Evolutionary conservation across 768 basidiomycete species (phyloP).

Genomic region (Russula ochroleuca): DNA sequence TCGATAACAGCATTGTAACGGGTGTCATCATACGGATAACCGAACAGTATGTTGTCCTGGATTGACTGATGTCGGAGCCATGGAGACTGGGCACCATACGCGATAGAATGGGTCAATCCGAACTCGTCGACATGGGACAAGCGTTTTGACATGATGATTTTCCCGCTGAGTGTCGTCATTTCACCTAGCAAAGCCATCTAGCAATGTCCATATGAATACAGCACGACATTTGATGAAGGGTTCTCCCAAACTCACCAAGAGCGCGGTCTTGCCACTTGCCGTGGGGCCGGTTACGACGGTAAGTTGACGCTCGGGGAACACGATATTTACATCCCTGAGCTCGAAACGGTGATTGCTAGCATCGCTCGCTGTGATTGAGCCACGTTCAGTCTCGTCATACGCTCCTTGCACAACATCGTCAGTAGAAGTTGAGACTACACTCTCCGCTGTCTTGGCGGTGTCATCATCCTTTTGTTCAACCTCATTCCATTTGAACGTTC

Average conservation of each 20-base stretch:
- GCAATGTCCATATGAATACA: not conserved
- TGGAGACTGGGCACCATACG: slow-evolving; percentile 49
- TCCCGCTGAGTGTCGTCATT: slow-evolving; percentile 54
- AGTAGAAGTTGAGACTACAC: slow-evolving; percentile 1
- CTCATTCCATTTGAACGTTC: slow-evolving; percentile 56
- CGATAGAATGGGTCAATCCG: slow-evolving; percentile 51
- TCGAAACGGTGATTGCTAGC: slow-evolving; percentile 53
- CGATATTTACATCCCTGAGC: slow-evolving; percentile 58
- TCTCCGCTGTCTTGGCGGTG: slow-evolving; percentile 25
- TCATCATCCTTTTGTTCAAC: slow-evolving; percentile 37
- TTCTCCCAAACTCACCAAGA: slow-evolving; percentile 47
- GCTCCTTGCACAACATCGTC: slow-evolving; percentile 23
- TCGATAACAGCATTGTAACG: slow-evolving; percentile 75
- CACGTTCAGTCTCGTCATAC: slow-evolving; percentile 29
- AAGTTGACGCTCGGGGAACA: slow-evolving; percentile 68
- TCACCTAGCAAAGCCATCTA: slow-evolving; percentile 72
- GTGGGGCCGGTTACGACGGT: slow-evolving; percentile 75
- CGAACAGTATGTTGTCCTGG: slow-evolving; percentile 61
- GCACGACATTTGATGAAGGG: not conserved
- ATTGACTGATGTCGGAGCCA: slow-evolving; percentile 47
- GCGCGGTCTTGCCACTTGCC: slow-evolving; percentile 77
- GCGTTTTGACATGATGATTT: slow-evolving; percentile 64
- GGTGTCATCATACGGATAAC: slow-evolving; percentile 53
- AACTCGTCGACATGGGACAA: slow-evolving; percentile 53
- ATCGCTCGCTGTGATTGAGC: slow-evolving; percentile 23